phyloP scores from a whole-genome alignment of 208 protist species.

The Acanthamoeba castellanii region DNA sequence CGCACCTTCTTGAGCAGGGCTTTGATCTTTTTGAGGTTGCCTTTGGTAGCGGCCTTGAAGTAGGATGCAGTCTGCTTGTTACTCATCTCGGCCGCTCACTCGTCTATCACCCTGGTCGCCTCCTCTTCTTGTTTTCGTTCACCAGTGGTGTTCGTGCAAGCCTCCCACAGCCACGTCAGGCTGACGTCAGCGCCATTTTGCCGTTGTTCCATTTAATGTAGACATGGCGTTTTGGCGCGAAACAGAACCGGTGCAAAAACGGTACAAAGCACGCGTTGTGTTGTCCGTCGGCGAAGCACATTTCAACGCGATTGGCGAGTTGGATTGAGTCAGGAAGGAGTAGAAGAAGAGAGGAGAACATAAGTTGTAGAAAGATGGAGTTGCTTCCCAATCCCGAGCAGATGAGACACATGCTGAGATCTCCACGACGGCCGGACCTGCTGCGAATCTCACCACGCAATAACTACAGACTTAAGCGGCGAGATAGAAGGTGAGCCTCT shows the following conservation, averaged over 20 bases:
- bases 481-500: background rate
- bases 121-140: too few relatives aligned
- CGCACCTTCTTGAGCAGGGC: conserved; percentile 42
- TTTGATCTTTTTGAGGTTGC: conserved; percentile 59
- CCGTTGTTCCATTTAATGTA: too few relatives aligned
- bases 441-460: background rate
- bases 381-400: conserved; percentile 15
- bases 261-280: background rate
- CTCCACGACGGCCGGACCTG: background rate
- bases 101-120: too few relatives aligned
- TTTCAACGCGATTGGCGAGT: too few relatives aligned
- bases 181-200: too few relatives aligned
- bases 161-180: too few relatives aligned
- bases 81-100: background rate
- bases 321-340: too few relatives aligned
- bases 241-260: background rate
- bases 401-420: background rate
- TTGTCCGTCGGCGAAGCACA: background rate
- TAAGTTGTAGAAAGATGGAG: background rate
- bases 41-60: conserved; percentile 48
- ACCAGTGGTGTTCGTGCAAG: too few relatives aligned
- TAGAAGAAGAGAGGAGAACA: background rate
- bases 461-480: conserved; percentile 5
- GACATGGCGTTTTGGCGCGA: background rate
- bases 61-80: conserved; percentile 3